phyloP scores from a whole-genome alignment of 2,329 filamentous ascomycete genomes.

The Fusarium pseudocircinatum region DNA sequence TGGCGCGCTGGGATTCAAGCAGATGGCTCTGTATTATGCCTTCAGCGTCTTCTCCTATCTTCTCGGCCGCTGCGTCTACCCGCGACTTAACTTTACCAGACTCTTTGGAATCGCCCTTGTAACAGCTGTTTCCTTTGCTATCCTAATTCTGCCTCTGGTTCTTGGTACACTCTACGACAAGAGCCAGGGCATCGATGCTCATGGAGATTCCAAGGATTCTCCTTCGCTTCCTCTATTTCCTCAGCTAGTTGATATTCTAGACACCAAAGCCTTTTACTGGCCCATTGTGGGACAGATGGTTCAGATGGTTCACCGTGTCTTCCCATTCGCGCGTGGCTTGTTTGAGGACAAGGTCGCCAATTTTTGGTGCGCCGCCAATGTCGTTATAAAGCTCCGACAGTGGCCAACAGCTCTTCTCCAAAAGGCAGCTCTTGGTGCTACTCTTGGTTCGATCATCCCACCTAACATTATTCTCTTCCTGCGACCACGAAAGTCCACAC shows the following conservation, averaged over 20 bases:
- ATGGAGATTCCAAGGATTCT: constrained; percentile 65
- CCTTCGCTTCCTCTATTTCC: constrained; percentile 70
- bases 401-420: constrained; percentile 80
- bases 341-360: constrained; percentile 99
- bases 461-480: constrained; percentile 83
- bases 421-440: constrained; percentile 77
- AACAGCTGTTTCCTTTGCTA: constrained; percentile 76
- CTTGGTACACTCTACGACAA: constrained; percentile 75
- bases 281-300: constrained; percentile 79
- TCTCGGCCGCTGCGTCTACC: constrained; percentile 84
- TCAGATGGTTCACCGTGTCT: constrained; percentile 90
- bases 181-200: constrained; percentile 68
- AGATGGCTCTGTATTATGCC: constrained; percentile 98
- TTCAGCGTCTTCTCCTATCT: constrained; percentile 93
- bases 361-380: constrained; percentile 94
- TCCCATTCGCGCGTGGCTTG: constrained; percentile 92
- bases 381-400: constrained; percentile 84
- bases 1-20: constrained; percentile 93
- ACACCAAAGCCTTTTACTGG: constrained; percentile 75
- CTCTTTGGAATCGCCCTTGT: constrained; percentile 79
- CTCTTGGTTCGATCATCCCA: constrained; percentile 78
- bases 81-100: constrained; percentile 71
- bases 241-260: constrained; percentile 65
- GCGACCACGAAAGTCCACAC: constrained; percentile 77
- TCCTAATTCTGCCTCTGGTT: constrained; percentile 80